A percentile compares a stretch with the other conserved stretches of the same genome.
Evolutionary conservation across 768 basidiomycete genomes (phyloP).

Genomic region (Xerocomellus dryophilus): DNA sequence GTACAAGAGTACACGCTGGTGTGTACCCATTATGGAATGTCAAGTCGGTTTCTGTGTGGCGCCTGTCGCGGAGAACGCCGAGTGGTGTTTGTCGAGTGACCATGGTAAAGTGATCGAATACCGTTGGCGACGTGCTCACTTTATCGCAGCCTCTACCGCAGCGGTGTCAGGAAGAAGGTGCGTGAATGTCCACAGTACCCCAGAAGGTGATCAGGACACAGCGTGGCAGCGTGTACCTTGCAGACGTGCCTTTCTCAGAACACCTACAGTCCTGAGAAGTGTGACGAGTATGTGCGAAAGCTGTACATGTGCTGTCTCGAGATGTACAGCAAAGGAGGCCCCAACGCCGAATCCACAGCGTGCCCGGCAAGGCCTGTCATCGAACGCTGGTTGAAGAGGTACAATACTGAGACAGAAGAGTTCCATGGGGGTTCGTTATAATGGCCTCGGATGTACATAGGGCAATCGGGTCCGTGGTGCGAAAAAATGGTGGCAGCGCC

Average conservation of each 20-base stretch:
- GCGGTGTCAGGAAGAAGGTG: constrained; percentile 25
- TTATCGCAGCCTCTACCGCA: background rate
- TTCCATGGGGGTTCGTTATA: background rate
- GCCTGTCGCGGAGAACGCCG: constrained; percentile 1
- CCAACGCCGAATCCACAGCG: constrained; percentile 50
- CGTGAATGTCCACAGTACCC: background rate
- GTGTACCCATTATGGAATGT: constrained; percentile 1
- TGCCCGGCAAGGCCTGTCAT: constrained; percentile 57
- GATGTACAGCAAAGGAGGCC: constrained; percentile 48
- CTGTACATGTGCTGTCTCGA: constrained; percentile 62
- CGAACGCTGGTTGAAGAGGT: constrained; percentile 52
- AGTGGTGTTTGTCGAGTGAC: background rate
- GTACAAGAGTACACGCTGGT: background rate
- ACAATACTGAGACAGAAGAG: constrained; percentile 2
- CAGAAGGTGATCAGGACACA: background rate
- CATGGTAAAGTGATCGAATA: background rate
- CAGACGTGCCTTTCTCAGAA: constrained; percentile 63
- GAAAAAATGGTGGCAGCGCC: background rate
- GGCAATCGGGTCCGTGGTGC: constrained; percentile 9
- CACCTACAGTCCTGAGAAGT: constrained; percentile 63
- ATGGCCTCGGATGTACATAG: background rate
- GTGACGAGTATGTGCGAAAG: constrained; percentile 46
- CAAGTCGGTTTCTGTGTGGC: background rate
- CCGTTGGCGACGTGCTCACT: background rate
- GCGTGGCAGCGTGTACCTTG: constrained; percentile 53